Base-by-base conservation (phyloP, 2,329 filamentous ascomycete species). In the Dactylellina haptotyla region DNA sequence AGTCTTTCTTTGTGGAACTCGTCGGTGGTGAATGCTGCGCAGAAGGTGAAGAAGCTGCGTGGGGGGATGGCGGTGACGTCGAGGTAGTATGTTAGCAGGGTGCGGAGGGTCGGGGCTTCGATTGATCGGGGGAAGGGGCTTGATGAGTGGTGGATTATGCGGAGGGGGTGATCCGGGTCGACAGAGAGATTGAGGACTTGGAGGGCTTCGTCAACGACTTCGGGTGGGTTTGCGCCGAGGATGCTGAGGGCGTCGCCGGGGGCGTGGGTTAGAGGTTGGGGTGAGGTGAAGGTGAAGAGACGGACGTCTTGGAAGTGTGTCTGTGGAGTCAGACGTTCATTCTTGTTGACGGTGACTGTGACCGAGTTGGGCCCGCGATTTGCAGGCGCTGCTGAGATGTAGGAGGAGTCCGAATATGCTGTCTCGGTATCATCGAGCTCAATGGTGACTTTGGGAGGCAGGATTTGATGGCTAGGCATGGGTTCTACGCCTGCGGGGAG, bases 301-400 rank as follows among this genome's bases (percentile, higher is more conserved):
- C 95, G 90, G 46, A 98, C 94, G 82, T 99, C 95, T 82, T 99
- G 95, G 89, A 92, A 97, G 81, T 99, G 95, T 1, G 83, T 83
- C 0, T 80, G 53, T 0, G 93, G 88, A 0, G 95, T 99, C 4
- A 96, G 80, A 14, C 93, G 87, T 16, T 83, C 80, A 78, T 96
- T 97, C n/a, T 81, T 80, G 0, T 83, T 78, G 0, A 99, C 79
- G 0, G 81, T 85, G 6, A 89, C 90, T 0, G 80, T 81, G 59
- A 75, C 23, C 32, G 46, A 25, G 10, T 46, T 63, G 43, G 64
- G 74, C 6, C 67, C 67, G 0, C 70, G 75, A 18, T 56, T 75
- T 2, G 75, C 20, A 28, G 75, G 67, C 16, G 46, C 66, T 51
- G 12, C n/a, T n/a, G 43, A 58, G 26, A 48, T 25, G n/a, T 72